Base-by-base conservation (phyloP, 2,329 filamentous ascomycete genomes). In the Aphanocladium album region DNA sequence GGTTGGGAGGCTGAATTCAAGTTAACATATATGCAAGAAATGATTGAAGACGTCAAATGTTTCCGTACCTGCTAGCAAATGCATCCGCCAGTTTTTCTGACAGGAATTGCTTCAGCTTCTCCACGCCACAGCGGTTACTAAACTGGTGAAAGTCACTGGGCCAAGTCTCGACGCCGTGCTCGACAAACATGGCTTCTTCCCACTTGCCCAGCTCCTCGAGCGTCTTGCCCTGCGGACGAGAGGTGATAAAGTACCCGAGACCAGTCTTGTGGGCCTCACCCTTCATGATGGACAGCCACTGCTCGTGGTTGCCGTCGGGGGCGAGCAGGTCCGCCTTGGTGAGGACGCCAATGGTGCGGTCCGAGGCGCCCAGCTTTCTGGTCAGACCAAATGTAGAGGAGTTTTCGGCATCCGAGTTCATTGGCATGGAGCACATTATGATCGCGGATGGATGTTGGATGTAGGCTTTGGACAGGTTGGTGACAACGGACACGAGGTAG, bases 281-380 rank as follows among this genome's bases (percentile, higher is more conserved):
- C 0, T 78, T 76, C 5, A 96, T 78, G 60, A 92, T 87, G 0
- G 81, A 75, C 0, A 83, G 69, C 82, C 89, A 90, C 60, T 87
- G 85, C 0, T 73, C 65, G 30, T 75, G 68, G 0, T 78, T 74
- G 1, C 83, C 76, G 0, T 80, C 79, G 0, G 74, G 70, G 0
- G 85, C 81, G 0, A 92, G 74, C 0, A 89, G 81, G 63, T 96
- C 93, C 0, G 92, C 91, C 68, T 96, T 96, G 0, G 92, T 96
- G 17, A 96, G 79, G 0, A 96, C 89, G 0, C 90, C 90, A 57
- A 90, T 79, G 1, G 87, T 89, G 1, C 88, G 79, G 3, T 77
- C 64, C 2, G 82, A 77, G 0, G 88, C 88, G 1, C 77, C 77
- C 1, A 83, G 74, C 46, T 80, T 71, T 33, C 83, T 74, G 65